Evolutionary conservation across 331 rosid genomes (phyloP).

Genomic region (Cucumis variabilis): DNA sequence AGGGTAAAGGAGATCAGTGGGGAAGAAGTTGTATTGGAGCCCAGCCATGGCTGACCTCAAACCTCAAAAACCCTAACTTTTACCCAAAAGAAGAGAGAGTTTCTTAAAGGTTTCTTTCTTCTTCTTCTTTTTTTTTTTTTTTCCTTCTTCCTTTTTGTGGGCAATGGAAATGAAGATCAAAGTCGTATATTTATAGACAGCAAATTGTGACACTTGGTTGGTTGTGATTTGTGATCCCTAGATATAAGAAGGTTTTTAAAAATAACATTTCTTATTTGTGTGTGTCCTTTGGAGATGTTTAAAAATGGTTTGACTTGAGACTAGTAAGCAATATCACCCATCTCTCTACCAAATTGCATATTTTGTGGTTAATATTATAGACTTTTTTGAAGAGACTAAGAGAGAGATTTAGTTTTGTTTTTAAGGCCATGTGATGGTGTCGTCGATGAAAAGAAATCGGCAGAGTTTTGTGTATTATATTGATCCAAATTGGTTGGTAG

Average conservation of each 20-base stretch:
- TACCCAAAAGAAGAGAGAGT: background rate
- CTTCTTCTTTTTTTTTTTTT: background rate
- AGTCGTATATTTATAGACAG: background rate
- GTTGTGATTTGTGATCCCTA: constrained; percentile 1
- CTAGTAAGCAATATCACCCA: background rate
- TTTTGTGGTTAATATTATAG: constrained; percentile 16
- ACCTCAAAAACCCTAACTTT: constrained; percentile 4
- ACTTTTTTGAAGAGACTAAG: background rate
- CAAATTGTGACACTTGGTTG: background rate
- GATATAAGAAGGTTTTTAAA: background rate
- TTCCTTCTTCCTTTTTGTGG: background rate
- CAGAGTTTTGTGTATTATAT: background rate
- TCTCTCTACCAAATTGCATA: background rate
- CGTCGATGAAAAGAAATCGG: background rate
- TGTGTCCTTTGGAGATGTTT: constrained; percentile 24
- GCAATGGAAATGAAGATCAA: background rate
- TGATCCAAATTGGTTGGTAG: background rate
- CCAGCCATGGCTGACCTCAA: constrained; percentile 25
- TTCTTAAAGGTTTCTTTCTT: background rate
- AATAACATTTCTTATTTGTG: constrained; percentile 24
- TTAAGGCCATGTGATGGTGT: constrained; percentile 24
- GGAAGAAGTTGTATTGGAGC: constrained; percentile 35
- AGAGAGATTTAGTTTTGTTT: background rate
- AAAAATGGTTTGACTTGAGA: constrained; percentile 24
- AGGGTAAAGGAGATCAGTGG: constrained; percentile 34